These are phyloP conservation scores for Fonsecaea pugnacius DNA, from an alignment of 2,329 filamentous ascomycete genomes.

Conservation along the genomic window DNA sequence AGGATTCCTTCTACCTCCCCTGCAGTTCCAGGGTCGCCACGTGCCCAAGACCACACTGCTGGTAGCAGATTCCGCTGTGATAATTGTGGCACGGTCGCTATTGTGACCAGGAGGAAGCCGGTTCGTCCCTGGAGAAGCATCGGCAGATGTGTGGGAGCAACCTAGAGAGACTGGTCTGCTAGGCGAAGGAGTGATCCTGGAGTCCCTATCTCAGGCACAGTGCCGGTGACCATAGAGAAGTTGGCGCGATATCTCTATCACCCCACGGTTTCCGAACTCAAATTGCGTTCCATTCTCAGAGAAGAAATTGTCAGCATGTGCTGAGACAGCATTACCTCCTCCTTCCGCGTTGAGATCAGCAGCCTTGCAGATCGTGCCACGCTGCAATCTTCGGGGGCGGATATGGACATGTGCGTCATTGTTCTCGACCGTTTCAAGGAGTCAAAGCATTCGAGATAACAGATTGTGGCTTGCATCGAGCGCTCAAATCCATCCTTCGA, in stretches of 20 bases:
- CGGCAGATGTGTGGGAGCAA: neutral
- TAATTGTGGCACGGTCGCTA: neutral
- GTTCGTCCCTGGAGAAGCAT: neutral
- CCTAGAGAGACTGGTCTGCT: constrained; percentile 8
- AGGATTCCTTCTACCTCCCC: neutral
- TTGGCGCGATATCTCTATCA: constrained; percentile 4
- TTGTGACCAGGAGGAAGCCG: neutral
- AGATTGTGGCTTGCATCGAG: constrained; percentile 19
- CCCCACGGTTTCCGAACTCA: constrained; percentile 11
- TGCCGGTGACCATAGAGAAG: neutral
- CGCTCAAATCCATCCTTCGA: constrained; percentile 13
- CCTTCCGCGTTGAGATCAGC: neutral
- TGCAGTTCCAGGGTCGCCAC: constrained; percentile 6
- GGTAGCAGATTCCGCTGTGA: constrained; percentile 5
- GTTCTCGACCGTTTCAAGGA: constrained; percentile 6
- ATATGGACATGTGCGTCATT: constrained; percentile 13
- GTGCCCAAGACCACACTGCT: constrained; percentile 12
- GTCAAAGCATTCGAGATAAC: constrained; percentile 8
- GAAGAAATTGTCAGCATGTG: constrained; percentile 10
- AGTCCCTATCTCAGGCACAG: constrained; percentile 6
- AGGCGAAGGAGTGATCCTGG: constrained; percentile 8
- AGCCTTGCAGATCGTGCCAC: constrained; percentile 2
- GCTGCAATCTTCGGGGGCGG: neutral
- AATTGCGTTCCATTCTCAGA: neutral
- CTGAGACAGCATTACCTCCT: neutral